A percentile compares a stretch with the other conserved stretches of the same genome.
Evolutionary conservation across 495 filamentous ascomycete species (phyloP).

Genomic region (Penicillium macrosclerotiorum): DNA sequence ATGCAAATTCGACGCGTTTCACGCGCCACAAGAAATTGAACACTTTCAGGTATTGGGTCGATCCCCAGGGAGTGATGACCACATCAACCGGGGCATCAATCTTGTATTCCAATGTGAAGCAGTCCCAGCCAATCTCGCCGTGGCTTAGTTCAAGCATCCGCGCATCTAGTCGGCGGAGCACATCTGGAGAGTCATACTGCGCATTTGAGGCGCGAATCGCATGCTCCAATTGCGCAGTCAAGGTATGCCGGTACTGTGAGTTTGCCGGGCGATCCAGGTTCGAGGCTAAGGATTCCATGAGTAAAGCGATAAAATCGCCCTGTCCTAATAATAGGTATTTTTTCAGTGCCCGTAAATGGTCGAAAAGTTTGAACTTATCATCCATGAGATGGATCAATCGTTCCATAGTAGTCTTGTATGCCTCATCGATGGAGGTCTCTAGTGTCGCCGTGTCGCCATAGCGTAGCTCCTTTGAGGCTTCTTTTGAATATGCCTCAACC

Average conservation of each 20-base stretch:
- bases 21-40: slow-evolving; percentile 99
- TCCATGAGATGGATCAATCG: slow-evolving; percentile 92
- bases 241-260: slow-evolving; percentile 88
- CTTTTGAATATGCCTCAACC: slow-evolving; percentile 96
- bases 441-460: slow-evolving; percentile 94
- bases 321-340: slow-evolving; percentile 92
- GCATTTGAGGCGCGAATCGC: slow-evolving; percentile 96
- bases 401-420: slow-evolving; percentile 96
- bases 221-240: slow-evolving; percentile 96
- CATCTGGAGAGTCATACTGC: slow-evolving; percentile 91
- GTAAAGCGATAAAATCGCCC: slow-evolving; percentile 94
- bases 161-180: slow-evolving; percentile 87
- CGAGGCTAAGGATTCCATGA: slow-evolving; percentile 93
- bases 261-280: slow-evolving; percentile 95
- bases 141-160: slow-evolving; percentile 94
- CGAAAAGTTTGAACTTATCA: slow-evolving; percentile 88
- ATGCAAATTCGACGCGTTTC: slow-evolving; percentile 94
- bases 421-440: slow-evolving; percentile 90
- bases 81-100: slow-evolving; percentile 97
- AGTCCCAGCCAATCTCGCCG: slow-evolving; percentile 98
- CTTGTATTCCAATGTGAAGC: slow-evolving; percentile 98
- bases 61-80: slow-evolving; percentile 91
- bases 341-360: slow-evolving; percentile 89
- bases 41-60: slow-evolving; percentile 94
- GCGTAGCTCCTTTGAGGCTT: slow-evolving; percentile 82